phyloP scores from a whole-genome alignment of 2,329 filamentous ascomycete species.

The Ceratocystiopsis sp. region DNA sequence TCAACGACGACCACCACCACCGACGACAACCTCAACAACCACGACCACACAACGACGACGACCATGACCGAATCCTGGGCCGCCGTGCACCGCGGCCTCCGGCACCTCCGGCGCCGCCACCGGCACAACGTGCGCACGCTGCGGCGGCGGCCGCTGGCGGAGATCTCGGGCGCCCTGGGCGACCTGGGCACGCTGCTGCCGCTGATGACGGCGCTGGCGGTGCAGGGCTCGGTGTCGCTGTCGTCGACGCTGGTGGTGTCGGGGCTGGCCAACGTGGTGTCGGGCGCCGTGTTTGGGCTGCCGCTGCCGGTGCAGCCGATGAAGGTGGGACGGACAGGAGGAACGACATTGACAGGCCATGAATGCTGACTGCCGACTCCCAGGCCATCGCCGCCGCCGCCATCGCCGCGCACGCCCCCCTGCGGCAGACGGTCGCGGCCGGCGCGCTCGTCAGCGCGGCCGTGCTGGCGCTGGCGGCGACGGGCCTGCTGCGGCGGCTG shows the following conservation, averaged over 20 bases:
- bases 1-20: too few relatives aligned
- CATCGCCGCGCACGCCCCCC: slow-evolving; percentile 50
- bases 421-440: slow-evolving; percentile 60
- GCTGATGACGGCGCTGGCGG: slow-evolving; percentile 69
- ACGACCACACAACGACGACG: too few relatives aligned
- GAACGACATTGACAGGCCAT: too few relatives aligned
- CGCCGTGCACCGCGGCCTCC: too few relatives aligned
- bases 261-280: slow-evolving; percentile 71
- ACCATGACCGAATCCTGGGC: too few relatives aligned
- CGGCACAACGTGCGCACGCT: slow-evolving; percentile 33
- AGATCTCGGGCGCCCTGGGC: slow-evolving; percentile 75
- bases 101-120: slow-evolving; percentile 18
- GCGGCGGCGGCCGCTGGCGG: slow-evolving; percentile 34
- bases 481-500: slow-evolving; percentile 60
- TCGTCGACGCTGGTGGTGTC: slow-evolving; percentile 77
- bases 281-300: slow-evolving; percentile 69
- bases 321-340: too few relatives aligned
- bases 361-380: too few relatives aligned
- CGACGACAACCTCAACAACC: too few relatives aligned
- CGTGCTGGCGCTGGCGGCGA: slow-evolving; percentile 61
- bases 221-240: slow-evolving; percentile 63
- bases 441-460: slow-evolving; percentile 62
- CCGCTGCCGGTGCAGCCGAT: slow-evolving; percentile 85
- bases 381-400: slow-evolving; percentile 81
- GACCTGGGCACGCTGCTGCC: slow-evolving; percentile 83